Conservation (phyloP, 495 filamentous ascomycete genomes). For the Talaromyces trachyspermus region DNA sequence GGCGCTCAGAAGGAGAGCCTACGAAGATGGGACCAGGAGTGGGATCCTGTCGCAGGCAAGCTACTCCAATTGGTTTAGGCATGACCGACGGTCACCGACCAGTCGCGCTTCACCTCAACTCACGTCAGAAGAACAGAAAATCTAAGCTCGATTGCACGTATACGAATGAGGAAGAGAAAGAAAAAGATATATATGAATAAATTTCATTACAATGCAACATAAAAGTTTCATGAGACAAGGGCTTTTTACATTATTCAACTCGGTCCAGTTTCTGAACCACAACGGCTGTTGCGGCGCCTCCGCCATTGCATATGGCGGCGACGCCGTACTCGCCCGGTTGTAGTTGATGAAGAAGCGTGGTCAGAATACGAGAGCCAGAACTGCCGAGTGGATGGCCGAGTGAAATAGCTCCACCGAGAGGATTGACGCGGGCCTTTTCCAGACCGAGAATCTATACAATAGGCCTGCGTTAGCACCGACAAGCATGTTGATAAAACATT, state of each 20-base stretch:
- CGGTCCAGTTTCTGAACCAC: constrained; percentile 82
- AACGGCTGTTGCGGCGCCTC: constrained; percentile 84
- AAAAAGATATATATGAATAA: neutral
- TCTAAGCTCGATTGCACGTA: too few species aligned
- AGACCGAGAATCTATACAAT: constrained; percentile 70
- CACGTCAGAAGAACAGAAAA: too few species aligned
- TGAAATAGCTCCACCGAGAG: constrained; percentile 83
- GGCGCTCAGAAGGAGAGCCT: constrained; percentile 73
- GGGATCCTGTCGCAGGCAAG: constrained; percentile 69
- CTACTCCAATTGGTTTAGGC: constrained; percentile 51
- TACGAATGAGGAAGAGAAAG: neutral
- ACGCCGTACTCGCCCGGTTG: constrained; percentile 89
- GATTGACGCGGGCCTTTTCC: constrained; percentile 71
- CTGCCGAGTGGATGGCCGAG: constrained; percentile 93
- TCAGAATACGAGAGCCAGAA: constrained; percentile 87
- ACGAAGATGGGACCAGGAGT: constrained; percentile 89
- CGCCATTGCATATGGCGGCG: constrained; percentile 95
- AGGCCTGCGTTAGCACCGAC: too few species aligned
- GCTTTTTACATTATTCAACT: constrained; percentile 33
- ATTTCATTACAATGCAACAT: neutral
- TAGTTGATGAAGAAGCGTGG: constrained; percentile 82
- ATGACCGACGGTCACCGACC: neutral
- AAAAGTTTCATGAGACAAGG: neutral
- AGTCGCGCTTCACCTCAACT: too few species aligned
- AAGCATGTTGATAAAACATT: constrained; percentile 9